These are phyloP conservation scores for Monosporozyma yasuniensis DNA, from an alignment of 805 yeast species.

Conservation along the genomic window DNA sequence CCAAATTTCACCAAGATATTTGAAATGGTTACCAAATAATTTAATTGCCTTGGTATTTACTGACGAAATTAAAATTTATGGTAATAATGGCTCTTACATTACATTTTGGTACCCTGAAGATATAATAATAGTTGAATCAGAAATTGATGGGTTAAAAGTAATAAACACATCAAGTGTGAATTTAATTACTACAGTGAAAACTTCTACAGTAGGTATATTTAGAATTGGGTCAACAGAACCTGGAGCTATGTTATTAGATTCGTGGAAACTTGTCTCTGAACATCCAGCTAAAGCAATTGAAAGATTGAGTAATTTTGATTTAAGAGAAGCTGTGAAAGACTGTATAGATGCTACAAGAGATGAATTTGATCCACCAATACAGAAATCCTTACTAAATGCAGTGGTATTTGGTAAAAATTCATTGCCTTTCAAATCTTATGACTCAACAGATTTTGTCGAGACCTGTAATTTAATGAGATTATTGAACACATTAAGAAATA, in stretches of 20 bases:
- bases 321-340: constrained; percentile 53
- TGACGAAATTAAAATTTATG: constrained; percentile 54
- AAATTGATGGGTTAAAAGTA: constrained; percentile 62
- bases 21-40: constrained; percentile 83
- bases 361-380: constrained; percentile 73
- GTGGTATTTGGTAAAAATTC: constrained; percentile 77
- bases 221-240: constrained; percentile 79
- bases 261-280: constrained; percentile 53
- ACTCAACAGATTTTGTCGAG: constrained; percentile 54
- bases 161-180: constrained; percentile 51
- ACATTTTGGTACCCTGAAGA: constrained; percentile 43
- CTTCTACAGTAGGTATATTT: constrained; percentile 51
- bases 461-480: constrained; percentile 55
- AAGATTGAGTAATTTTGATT: constrained; percentile 48
- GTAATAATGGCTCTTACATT: constrained; percentile 43
- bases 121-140: constrained; percentile 40
- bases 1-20: constrained; percentile 32
- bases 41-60: constrained; percentile 53
- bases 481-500: constrained; percentile 55
- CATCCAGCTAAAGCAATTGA: constrained; percentile 79
- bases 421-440: constrained; percentile 40
- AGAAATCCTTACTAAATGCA: constrained; percentile 68
- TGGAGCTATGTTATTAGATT: constrained; percentile 73
- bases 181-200: constrained; percentile 55
- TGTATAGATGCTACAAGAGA: constrained; percentile 69